Base-by-base conservation (phyloP, 108 stramenopile species). In the Pseudonitzschia multistriata region DNA sequence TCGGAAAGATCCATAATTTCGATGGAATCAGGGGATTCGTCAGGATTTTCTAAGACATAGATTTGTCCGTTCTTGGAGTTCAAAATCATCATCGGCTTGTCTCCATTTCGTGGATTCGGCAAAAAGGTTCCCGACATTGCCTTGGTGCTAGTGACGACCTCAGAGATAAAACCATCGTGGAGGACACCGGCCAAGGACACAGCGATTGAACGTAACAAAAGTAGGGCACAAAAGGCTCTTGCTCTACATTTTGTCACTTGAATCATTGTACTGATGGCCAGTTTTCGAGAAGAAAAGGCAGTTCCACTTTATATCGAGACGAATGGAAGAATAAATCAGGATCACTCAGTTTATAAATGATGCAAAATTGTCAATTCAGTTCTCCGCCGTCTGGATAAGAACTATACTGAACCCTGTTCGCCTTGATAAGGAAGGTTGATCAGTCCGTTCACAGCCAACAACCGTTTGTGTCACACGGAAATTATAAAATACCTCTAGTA, bases 21-120 rank as follows among this genome's bases (percentile, higher is more conserved):
- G 15, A 68, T 52, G 5, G 22, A 4, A 8, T 66, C 64, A 5
- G 61, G 39, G 11, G 49, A 40, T 33, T 60, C 59, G 57, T 74
- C 72, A 11, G 78, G 73, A 31, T 79, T 48, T 52, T 60, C 40
- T 14, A 70, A 4, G 0, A 74, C 59, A 34, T 64, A 10, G 15
- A 74, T 19, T 33, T 62, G 37, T 21, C 73, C 72, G 15, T 69
- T 53, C 64, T 64, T 64, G 17, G 39, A 39, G 34, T 64, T 64
- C 22, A 64, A 22, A 15, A 64, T 47, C 63, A 64, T 64, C 63
- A 64, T 64, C 21, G 63, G 63, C 29, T 64, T 64, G 63, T 64
- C 47, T 5, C 34, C 42, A 29, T 45, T 40, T 3, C 63, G 37
- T 11, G 63, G 63, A 47, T 64, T 64, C 25, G 63, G 63, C 28